A percentile compares a stretch with the other conserved stretches of the same genome.
Evolutionary conservation across 2,329 filamentous ascomycete species (phyloP).

Genomic region (Pyrenochaeta sp.): DNA sequence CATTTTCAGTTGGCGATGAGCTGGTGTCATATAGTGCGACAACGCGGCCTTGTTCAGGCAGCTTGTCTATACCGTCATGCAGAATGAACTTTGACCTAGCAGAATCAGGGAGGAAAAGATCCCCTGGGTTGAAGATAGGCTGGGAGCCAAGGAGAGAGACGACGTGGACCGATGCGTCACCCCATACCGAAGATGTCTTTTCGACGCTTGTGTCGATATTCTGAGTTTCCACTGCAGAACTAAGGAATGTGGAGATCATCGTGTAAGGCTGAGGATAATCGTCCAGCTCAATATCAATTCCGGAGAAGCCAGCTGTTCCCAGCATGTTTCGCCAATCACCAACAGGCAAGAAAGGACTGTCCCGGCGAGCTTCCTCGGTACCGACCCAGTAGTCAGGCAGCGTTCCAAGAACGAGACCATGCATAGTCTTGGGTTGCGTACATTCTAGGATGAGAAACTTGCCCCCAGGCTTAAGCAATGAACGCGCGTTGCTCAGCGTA

Average conservation of each 20-base stretch:
- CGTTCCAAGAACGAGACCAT: conserved; percentile 10
- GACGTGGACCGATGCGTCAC: neutral
- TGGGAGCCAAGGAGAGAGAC: neutral
- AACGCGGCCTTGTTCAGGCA: neutral
- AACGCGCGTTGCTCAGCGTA: conserved; percentile 21
- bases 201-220: neutral
- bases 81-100: neutral
- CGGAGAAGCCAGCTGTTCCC: conserved; percentile 40
- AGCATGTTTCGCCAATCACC: conserved; percentile 44
- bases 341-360: conserved; percentile 24
- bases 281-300: conserved; percentile 31
- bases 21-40: neutral
- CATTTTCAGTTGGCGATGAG: neutral
- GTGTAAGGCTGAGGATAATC: conserved; percentile 7
- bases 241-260: neutral
- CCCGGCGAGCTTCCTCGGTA: conserved; percentile 7
- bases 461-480: conserved; percentile 50
- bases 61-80: neutral
- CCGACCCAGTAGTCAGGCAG: conserved; percentile 24
- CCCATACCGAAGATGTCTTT: neutral
- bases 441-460: conserved; percentile 56
- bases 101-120: neutral
- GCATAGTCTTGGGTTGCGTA: neutral
- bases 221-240: neutral
- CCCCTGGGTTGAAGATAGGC: neutral